Conservation (phyloP, 345 rosid genomes). For the Xanthoceras sorbifolium region DNA sequence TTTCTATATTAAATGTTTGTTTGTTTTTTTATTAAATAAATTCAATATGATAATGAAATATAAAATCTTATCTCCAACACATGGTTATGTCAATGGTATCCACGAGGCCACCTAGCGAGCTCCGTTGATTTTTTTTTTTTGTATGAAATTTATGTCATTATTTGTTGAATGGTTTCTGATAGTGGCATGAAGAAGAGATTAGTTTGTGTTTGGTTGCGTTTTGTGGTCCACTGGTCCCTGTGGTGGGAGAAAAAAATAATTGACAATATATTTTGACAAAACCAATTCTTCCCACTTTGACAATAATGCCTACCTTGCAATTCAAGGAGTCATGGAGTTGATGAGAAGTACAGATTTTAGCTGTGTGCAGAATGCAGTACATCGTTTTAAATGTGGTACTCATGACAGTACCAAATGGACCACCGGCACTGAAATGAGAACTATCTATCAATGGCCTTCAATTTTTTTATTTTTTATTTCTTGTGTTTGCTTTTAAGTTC, state of each 20-base stretch:
- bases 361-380: neutral
- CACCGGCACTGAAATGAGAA: too few species aligned
- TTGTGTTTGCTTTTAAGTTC: neutral
- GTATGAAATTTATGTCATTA: neutral
- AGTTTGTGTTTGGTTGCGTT: too few species aligned
- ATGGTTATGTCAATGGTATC: neutral
- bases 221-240: too few species aligned
- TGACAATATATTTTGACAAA: too few species aligned
- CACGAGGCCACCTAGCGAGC: neutral
- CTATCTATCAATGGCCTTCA: too few species aligned
- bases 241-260: too few species aligned
- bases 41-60: neutral
- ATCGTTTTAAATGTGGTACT: neutral
- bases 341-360: neutral
- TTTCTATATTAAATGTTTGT: conserved; percentile 5
- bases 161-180: neutral
- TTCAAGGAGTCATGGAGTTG: neutral
- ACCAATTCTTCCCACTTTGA: too few species aligned
- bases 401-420: neutral
- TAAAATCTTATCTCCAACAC: neutral
- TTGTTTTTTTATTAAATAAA: neutral
- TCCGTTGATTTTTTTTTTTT: too few species aligned
- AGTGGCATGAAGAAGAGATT: neutral
- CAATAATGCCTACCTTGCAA: neutral
- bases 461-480: neutral